Evolutionary conservation across 2,329 filamentous ascomycete species (phyloP).

Genomic region (Elsinoe australis): DNA sequence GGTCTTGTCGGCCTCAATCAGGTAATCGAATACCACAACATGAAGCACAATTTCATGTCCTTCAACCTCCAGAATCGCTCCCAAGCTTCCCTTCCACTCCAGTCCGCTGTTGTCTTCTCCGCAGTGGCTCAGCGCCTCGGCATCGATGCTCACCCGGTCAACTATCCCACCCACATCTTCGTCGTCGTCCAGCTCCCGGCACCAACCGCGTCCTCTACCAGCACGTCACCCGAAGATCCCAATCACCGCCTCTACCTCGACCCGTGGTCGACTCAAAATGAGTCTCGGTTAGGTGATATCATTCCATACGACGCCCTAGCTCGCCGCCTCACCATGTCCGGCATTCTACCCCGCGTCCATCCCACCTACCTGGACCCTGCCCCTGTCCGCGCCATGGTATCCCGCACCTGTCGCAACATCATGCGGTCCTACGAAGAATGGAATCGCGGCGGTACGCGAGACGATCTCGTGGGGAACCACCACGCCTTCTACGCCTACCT

Average conservation of each 20-base stretch:
- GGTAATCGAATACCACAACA: constrained; percentile 58
- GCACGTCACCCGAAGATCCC: constrained; percentile 45
- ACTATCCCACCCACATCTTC: constrained; percentile 79
- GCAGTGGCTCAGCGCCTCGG: constrained; percentile 67
- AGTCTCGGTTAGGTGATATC: constrained; percentile 47
- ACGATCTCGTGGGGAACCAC: constrained; percentile 42
- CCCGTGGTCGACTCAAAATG: constrained; percentile 63
- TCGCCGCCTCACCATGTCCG: constrained; percentile 52
- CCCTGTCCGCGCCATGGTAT: constrained; percentile 57
- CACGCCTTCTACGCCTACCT: constrained; percentile 63
- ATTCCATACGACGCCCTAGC: constrained; percentile 14
- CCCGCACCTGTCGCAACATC: constrained; percentile 75
- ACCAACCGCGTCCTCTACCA: constrained; percentile 46
- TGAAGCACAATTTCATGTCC: constrained; percentile 85
- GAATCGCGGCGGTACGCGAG: constrained; percentile 33
- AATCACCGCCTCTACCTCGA: constrained; percentile 55
- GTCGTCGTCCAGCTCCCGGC: constrained; percentile 57
- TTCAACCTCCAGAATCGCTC: constrained; percentile 69
- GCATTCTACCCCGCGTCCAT: constrained; percentile 33
- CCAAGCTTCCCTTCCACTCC: constrained; percentile 76
- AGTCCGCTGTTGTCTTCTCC: constrained; percentile 82
- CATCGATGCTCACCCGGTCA: constrained; percentile 68
- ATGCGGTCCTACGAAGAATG: constrained; percentile 58
- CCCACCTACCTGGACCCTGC: constrained; percentile 57
- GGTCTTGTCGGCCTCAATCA: constrained; percentile 61